Evolutionary conservation across 2,329 filamentous ascomycete genomes (phyloP).

Genomic region (Pestalotiopsis sp.): DNA sequence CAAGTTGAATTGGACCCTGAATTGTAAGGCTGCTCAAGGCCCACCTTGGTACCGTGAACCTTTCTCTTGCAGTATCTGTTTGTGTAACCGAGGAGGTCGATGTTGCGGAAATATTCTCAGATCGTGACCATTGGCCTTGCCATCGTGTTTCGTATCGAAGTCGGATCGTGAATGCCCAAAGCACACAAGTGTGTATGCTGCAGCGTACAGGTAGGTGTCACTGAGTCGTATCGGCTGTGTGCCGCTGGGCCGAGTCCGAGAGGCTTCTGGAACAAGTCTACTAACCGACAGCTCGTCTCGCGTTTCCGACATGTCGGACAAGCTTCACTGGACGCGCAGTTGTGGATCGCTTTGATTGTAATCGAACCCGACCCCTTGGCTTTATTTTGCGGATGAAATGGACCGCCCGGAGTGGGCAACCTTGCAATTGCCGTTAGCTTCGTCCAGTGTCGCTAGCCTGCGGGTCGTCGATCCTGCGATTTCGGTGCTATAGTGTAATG

Average conservation of each 20-base stretch:
- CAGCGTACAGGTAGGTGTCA: neutral
- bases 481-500: slow-evolving; percentile 5
- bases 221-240: neutral
- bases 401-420: neutral
- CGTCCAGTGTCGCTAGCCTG: neutral
- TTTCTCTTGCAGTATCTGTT: neutral
- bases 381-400: neutral
- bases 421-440: slow-evolving; percentile 2
- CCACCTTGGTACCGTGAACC: neutral
- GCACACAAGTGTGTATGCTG: neutral
- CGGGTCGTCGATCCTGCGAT: slow-evolving; percentile 6
- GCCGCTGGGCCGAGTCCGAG: neutral
- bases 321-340: neutral
- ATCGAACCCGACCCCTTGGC: slow-evolving; percentile 1
- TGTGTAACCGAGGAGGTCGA: neutral
- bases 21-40: neutral
- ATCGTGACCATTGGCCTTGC: neutral
- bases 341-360: neutral
- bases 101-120: neutral
- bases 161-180: neutral
- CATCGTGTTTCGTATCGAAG: neutral
- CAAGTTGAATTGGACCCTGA: neutral
- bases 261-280: neutral
- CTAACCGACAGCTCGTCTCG: neutral
- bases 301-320: slow-evolving; percentile 1